Base-by-base conservation (phyloP, 176 grass and related monocot genomes). In the Dendrocalamus sinicus region DNA sequence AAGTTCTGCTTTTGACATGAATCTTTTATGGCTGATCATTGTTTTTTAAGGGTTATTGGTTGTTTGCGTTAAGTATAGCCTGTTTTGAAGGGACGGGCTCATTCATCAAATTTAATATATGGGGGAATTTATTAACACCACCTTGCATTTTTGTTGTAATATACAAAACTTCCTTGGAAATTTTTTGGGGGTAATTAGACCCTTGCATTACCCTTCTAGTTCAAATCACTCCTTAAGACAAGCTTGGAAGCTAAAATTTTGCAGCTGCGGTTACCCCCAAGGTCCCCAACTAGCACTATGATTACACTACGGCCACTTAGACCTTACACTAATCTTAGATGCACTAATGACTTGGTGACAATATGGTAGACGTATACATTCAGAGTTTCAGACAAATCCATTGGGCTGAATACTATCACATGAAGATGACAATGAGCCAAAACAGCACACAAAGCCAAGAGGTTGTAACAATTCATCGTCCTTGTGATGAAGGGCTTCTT, bases 91-190 rank as follows among this genome's bases (percentile, higher is more conserved):
- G 55, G 20, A n/a, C 20, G 3, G 22, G 55, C 20, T n/a, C 55
- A 59, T 59, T 59, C 55, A 59, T n/a, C 8, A 59, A 59, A 59
- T 59, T 10, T 59, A 59, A 59, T 72, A 59, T 72, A 24, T 72
- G 48, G 70, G n/a, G 12, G n/a, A 72, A 23, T 24, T 72, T 26
- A 13, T 15, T 5, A 26, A 62, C 59, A 23, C 20, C 0, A 10
- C 8, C 11, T 48, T 48, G 6, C 22, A 24, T 15, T 47, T 46
- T 72, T 46, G n/a, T 45, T 43, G 32, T 70, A 48, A 72, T 47
- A 24, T 8, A 15, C 3, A 62, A 62, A 59, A 9, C 59, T 26
- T 11, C n/a, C 10, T 61, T 24, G 45, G 22, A 45, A 45, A 8
- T 22, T 58, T 58, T 58, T 54, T n/a, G n/a, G 1, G 19, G 0